These are phyloP conservation scores for Meira nashicola DNA, from an alignment of 1,284 basidiomycete species.

Conservation along the genomic window DNA sequence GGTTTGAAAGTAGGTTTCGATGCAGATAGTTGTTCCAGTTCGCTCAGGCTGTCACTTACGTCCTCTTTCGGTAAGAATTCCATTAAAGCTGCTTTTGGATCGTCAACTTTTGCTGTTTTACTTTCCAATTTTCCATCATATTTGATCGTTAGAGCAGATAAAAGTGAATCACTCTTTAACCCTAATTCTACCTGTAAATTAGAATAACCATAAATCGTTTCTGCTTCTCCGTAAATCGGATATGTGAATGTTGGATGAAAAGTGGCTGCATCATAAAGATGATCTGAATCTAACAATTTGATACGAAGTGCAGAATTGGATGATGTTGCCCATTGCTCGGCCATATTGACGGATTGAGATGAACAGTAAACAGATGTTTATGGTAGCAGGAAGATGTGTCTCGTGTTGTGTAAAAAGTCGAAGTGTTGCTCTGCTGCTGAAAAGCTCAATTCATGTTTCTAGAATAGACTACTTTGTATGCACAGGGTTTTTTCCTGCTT, in stretches of 20 bases:
- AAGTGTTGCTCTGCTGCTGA: too few species aligned
- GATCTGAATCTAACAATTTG: slow-evolving; percentile 28
- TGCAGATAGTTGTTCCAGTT: slow-evolving; percentile 56
- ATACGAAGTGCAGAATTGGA: slow-evolving; percentile 40
- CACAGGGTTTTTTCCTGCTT: too few species aligned
- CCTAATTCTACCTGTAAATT: slow-evolving; percentile 63
- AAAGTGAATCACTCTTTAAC: slow-evolving; percentile 80
- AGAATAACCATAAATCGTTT: slow-evolving; percentile 90
- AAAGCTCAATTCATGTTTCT: too few species aligned
- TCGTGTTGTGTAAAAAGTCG: too few species aligned
- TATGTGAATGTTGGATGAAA: slow-evolving; percentile 49
- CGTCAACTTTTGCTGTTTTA: slow-evolving; percentile 69
- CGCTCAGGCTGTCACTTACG: slow-evolving; percentile 20
- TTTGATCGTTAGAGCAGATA: slow-evolving; percentile 51
- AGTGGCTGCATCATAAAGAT: background rate
- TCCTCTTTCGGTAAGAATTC: slow-evolving; percentile 71
- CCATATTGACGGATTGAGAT: too few species aligned
- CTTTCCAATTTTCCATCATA: slow-evolving; percentile 42
- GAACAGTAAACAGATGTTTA: too few species aligned
- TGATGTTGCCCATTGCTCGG: slow-evolving; percentile 36
- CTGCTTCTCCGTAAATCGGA: slow-evolving; percentile 75
- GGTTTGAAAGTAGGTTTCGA: slow-evolving; percentile 67
- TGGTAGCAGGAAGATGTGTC: too few species aligned
- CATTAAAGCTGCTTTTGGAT: slow-evolving; percentile 72
- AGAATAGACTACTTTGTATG: too few species aligned